phyloP scores from a whole-genome alignment of 768 basidiomycete genomes.

The Phaeotremella skinneri region DNA sequence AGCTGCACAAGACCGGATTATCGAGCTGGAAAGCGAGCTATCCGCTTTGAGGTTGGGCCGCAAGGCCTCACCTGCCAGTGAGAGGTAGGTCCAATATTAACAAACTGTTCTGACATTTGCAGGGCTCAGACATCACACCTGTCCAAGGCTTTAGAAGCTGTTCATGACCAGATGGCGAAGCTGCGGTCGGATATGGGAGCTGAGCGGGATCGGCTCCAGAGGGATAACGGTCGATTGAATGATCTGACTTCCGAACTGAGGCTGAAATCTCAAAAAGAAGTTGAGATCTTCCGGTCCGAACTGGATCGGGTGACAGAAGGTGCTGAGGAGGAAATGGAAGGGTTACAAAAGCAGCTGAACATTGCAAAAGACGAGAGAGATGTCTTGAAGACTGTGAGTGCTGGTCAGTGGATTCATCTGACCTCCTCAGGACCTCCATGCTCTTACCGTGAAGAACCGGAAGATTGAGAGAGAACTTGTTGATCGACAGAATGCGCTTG shows the following conservation, averaged over 20 bases:
- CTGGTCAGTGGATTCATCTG: slow-evolving; percentile 2
- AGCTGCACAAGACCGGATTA: slow-evolving; percentile 33
- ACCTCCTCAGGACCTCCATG: slow-evolving; percentile 14
- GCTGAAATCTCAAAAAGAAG: slow-evolving; percentile 20
- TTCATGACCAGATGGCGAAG: slow-evolving; percentile 33
- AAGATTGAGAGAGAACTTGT: slow-evolving; percentile 25
- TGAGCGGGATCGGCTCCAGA: slow-evolving; percentile 28
- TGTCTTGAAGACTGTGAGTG: slow-evolving; percentile 14
- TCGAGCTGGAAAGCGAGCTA: slow-evolving; percentile 42
- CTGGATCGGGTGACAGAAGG: slow-evolving; percentile 20
- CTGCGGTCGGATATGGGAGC: slow-evolving; percentile 24
- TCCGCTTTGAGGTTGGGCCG: slow-evolving; percentile 30
- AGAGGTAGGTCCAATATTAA: slow-evolving; percentile 14
- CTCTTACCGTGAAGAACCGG: slow-evolving; percentile 2
- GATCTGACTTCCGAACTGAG: slow-evolving; percentile 26
- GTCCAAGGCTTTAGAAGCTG: slow-evolving; percentile 24
- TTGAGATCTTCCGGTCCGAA: slow-evolving; percentile 27
- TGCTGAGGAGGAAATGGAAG: slow-evolving; percentile 18
- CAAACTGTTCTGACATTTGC: background rate
- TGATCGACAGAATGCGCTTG: slow-evolving; percentile 15
- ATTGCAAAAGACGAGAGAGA: slow-evolving; percentile 12
- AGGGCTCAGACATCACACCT: slow-evolving; percentile 2
- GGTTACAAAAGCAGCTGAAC: slow-evolving; percentile 12
- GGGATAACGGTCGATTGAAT: slow-evolving; percentile 28
- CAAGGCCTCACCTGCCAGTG: slow-evolving; percentile 34